Conservation (phyloP, 2,329 filamentous ascomycete genomes). For the Ceratocystis alfenasii region DNA sequence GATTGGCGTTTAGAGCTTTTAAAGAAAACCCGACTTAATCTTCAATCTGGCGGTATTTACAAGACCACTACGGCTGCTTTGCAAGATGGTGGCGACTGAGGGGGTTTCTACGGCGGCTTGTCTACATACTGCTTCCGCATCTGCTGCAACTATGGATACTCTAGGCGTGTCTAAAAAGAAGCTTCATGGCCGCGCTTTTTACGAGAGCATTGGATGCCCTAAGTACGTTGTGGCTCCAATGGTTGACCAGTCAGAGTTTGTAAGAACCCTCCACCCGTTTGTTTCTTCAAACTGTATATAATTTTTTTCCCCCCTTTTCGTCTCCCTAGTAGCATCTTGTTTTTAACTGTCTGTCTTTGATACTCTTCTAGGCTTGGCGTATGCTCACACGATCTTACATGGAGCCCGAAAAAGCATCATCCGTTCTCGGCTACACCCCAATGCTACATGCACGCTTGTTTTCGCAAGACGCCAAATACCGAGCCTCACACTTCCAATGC, state of each 20-base stretch:
- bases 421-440: conserved; percentile 77
- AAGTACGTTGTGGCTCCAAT: conserved; percentile 88
- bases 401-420: conserved; percentile 48
- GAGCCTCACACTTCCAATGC: conserved; percentile 66
- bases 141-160: conserved; percentile 15
- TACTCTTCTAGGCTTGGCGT: conserved; percentile 65
- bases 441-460: conserved; percentile 95
- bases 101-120: not conserved
- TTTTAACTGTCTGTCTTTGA: conserved; percentile 15
- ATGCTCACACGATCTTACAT: conserved; percentile 92
- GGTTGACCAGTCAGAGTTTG: conserved; percentile 98
- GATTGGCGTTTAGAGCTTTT: too few relatives aligned
- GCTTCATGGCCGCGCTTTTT: conserved; percentile 77
- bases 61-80: conserved; percentile 12
- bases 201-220: conserved; percentile 85
- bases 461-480: conserved; percentile 61
- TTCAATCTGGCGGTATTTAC: conserved; percentile 19
- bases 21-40: not conserved
- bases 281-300: conserved; percentile 28
- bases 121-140: not conserved
- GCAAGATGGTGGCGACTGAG: conserved; percentile 13
- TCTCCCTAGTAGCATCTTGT: not conserved
- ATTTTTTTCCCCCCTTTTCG: not conserved
- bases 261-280: conserved; percentile 31
- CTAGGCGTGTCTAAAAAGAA: conserved; percentile 36